Percentiles rank a stretch among this genome's conserved stretches.
Evolutionary conservation across 192 early-diverging fungal genomes (phyloP).

Genomic region (Spizellomyces punctatus): DNA sequence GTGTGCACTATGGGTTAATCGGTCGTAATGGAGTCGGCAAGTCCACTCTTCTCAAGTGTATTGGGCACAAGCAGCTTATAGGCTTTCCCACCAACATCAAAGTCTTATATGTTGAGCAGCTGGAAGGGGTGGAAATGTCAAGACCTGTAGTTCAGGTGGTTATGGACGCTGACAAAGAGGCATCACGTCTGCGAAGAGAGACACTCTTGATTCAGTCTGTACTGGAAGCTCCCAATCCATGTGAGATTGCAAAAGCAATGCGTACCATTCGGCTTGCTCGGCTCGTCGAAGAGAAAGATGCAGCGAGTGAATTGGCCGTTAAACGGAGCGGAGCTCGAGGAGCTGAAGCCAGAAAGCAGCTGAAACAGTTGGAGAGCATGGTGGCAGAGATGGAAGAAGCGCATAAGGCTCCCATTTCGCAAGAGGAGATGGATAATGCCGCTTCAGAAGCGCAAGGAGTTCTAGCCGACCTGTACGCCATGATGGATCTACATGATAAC

Average conservation of each 20-base stretch:
- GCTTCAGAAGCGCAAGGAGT: neutral
- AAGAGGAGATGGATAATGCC: slow-evolving; percentile 14
- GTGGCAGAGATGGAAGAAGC: slow-evolving; percentile 81
- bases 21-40: slow-evolving; percentile 82
- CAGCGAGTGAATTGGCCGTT: neutral
- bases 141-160: slow-evolving; percentile 47
- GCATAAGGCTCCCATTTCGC: slow-evolving; percentile 59
- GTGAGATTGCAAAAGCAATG: slow-evolving; percentile 21
- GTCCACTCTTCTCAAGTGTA: slow-evolving; percentile 61
- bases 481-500: slow-evolving; percentile 17
- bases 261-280: slow-evolving; percentile 13
- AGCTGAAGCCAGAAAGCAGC: neutral
- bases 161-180: slow-evolving; percentile 34
- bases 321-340: slow-evolving; percentile 10
- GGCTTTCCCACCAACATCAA: slow-evolving; percentile 83
- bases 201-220: slow-evolving; percentile 22
- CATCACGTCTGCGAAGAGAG: slow-evolving; percentile 7
- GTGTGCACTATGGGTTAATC: slow-evolving; percentile 76
- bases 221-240: slow-evolving; percentile 22
- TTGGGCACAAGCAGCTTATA: slow-evolving; percentile 66
- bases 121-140: slow-evolving; percentile 58
- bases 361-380: slow-evolving; percentile 64
- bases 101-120: slow-evolving; percentile 81
- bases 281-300: slow-evolving; percentile 14
- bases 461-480: slow-evolving; percentile 15